Base-by-base conservation (phyloP, 768 basidiomycete species). In the Naganishia randhawae region DNA sequence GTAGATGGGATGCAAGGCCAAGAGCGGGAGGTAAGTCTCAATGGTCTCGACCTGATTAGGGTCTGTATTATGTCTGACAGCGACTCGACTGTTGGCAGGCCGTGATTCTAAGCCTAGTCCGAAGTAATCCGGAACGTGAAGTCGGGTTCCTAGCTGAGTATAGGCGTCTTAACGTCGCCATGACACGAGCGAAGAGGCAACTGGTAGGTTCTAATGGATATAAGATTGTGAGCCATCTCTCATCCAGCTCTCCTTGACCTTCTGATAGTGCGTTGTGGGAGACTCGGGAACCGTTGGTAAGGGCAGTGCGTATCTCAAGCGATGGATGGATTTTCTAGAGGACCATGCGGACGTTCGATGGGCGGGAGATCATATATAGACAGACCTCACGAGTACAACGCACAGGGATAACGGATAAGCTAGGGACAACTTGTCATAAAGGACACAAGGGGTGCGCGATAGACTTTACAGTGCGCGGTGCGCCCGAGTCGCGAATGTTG, bases 1-100 rank as follows among this genome's bases (percentile, higher is more conserved):
- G 93, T 98, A 0, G 96, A 98, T 75, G 92, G 93, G 0, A 90
- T 97, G 88, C 96, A 99, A 82, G 95, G 95, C 0, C 86, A 96
- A 55, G 95, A 99, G 68, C 66, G 80, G 51, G 79, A 80, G 67
- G 75, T 75, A 52, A 66, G 74, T 71, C 33, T 11, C 11, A 6
- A 2, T 31, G 6, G 3, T 22, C 13, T 37, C 37, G 0, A 41
- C 35, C 37, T 22, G 19, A 25, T 16, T 41, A 61, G 35, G 9
- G 19, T 29, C 19, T 11, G 4, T 48, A 7, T 13, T 22, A 17
- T 8, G 45, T 48, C 45, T 48, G 27, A 78, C 92, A 92, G 72
- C 29, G 55, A 5, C 39, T 41, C 3, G 35, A 35, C 32, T 25
- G 14, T 17, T 5, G 17, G 16, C 42, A 98, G 64, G 92, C 92